Evolutionary conservation across 176 grass and related monocot genomes (phyloP).

Genomic region (Musa troglodytarum): DNA sequence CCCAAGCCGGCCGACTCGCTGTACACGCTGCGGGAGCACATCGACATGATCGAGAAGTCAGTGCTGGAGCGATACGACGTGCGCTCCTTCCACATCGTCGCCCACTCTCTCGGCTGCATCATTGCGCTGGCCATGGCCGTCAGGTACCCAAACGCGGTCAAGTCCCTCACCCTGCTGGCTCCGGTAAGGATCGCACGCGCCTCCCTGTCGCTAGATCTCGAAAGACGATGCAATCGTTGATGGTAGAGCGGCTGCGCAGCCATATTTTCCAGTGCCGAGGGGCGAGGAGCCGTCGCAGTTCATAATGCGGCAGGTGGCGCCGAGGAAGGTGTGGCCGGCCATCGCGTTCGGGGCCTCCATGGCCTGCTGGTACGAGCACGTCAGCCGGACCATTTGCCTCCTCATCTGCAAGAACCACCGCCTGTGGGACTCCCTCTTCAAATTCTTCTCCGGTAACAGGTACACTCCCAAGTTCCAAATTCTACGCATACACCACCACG

Average conservation of each 20-base stretch:
- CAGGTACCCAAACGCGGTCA: constrained; percentile 1
- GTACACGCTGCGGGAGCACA: constrained; percentile 59
- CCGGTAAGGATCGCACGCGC: neutral
- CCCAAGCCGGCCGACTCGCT: constrained; percentile 49
- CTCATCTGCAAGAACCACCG: constrained; percentile 15
- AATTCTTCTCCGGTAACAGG: constrained; percentile 13
- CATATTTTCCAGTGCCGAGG: constrained; percentile 12
- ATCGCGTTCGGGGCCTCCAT: constrained; percentile 16
- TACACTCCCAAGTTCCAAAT: neutral
- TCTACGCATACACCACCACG: too few species aligned
- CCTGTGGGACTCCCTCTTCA: constrained; percentile 11
- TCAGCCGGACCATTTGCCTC: constrained; percentile 17
- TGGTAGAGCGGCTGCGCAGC: neutral
- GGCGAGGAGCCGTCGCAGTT: constrained; percentile 13
- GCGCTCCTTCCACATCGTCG: constrained; percentile 8
- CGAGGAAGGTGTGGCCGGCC: constrained; percentile 12
- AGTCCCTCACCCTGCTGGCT: constrained; percentile 5
- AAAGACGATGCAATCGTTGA: too few species aligned
- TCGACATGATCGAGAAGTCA: constrained; percentile 39
- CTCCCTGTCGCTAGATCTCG: too few species aligned
- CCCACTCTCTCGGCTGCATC: constrained; percentile 10
- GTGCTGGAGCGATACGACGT: constrained; percentile 21
- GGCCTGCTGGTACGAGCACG: constrained; percentile 21
- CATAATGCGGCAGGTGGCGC: constrained; percentile 16
- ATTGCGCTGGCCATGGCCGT: constrained; percentile 3